Conservation (phyloP, 345 rosid genomes). For the Murraya paniculata region DNA sequence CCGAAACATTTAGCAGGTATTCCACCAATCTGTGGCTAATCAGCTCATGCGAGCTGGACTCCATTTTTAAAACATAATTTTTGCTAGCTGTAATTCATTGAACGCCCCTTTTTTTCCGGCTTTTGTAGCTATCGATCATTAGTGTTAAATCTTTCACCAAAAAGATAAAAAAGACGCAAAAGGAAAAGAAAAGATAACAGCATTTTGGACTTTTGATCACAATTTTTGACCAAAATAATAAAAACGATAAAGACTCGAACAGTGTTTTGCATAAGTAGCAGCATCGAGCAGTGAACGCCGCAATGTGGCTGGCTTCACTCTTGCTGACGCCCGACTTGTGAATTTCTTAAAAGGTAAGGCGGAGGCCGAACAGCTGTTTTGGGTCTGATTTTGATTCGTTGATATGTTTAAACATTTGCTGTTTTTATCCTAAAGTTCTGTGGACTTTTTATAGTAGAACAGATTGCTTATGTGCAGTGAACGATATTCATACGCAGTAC, state of each 20-base stretch:
- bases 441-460: too few species aligned
- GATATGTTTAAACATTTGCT: not conserved
- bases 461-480: too few species aligned
- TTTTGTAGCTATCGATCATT: not conserved
- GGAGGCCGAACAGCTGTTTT: not conserved
- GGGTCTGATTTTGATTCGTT: not conserved
- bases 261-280: not conserved
- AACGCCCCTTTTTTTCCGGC: not conserved
- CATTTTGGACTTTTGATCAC: not conserved
- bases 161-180: not conserved
- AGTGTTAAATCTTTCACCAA: not conserved
- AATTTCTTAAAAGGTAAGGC: not conserved
- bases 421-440: not conserved
- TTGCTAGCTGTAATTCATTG: not conserved
- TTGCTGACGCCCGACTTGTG: not conserved
- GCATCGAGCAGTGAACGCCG: not conserved
- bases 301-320: too few species aligned
- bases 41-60: not conserved
- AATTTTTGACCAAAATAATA: not conserved
- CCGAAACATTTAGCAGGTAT: too few species aligned
- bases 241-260: not conserved
- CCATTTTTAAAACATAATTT: not conserved
- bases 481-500: too few species aligned
- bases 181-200: not conserved
- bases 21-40: not conserved